A percentile compares a stretch with the other conserved stretches of the same genome.
Evolutionary conservation across 1,284 basidiomycete genomes (phyloP).

Genomic region (Pseudozyma sp.): DNA sequence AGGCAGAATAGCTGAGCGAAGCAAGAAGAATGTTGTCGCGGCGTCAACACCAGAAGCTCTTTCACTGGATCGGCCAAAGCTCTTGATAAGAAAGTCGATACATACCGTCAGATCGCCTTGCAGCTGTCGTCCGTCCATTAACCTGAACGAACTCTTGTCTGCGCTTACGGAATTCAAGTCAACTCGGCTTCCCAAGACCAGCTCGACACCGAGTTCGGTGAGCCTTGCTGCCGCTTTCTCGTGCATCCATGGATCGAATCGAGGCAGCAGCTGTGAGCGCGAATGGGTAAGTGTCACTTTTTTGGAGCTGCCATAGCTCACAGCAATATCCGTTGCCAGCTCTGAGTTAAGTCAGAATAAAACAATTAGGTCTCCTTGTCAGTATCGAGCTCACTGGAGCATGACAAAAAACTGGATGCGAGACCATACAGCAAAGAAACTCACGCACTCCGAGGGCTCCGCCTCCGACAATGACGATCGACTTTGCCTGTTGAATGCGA

Average conservation of each 20-base stretch:
- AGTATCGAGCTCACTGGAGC: neutral
- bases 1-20: constrained; percentile 35
- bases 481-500: constrained; percentile 22
- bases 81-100: neutral
- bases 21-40: neutral
- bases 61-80: neutral
- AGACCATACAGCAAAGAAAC: neutral
- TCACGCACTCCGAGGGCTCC: constrained; percentile 19
- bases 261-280: constrained; percentile 26
- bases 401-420: too few relatives aligned
- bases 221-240: constrained; percentile 16
- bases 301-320: constrained; percentile 34
- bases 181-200: constrained; percentile 29
- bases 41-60: neutral
- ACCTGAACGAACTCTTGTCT: constrained; percentile 13
- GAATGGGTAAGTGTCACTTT: constrained; percentile 43
- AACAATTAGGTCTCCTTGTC: neutral
- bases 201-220: constrained; percentile 31
- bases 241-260: constrained; percentile 51
- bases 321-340: constrained; percentile 43
- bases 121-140: constrained; percentile 30
- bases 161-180: constrained; percentile 21
- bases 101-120: constrained; percentile 35
- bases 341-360: constrained; percentile 1
- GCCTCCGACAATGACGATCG: constrained; percentile 39